Percentiles rank a stretch among this genome's conserved stretches.
phyloP scores from a whole-genome alignment of 2,329 filamentous ascomycete species.

The Colletotrichum spaethianum region DNA sequence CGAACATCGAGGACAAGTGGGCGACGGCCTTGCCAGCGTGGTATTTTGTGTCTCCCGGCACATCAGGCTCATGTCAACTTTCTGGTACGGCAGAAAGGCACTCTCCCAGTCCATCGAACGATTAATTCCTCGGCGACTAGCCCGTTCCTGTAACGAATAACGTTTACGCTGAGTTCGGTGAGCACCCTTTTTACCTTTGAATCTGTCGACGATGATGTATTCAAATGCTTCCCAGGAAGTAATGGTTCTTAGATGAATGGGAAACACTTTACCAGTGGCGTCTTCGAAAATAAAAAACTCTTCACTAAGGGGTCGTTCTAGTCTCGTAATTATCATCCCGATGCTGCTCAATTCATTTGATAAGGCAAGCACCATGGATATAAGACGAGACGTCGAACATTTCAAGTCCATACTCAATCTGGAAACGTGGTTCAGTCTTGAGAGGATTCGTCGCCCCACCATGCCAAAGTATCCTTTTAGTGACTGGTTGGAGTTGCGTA shows the following conservation, averaged over 20 bases:
- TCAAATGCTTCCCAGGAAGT: constrained; percentile 19
- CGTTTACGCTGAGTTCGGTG: not conserved
- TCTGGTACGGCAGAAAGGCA: not conserved
- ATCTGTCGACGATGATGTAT: not conserved
- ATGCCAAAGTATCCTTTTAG: not conserved
- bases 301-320: not conserved
- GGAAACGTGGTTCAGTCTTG: not conserved
- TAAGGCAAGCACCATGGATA: not conserved
- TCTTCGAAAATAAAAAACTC: not conserved
- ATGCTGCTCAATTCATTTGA: not conserved
- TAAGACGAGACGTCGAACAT: not conserved
- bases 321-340: not conserved
- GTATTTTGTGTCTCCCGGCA: not conserved
- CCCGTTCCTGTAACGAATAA: not conserved
- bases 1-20: not conserved
- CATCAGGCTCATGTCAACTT: constrained; percentile 1
- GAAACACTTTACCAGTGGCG: not conserved
- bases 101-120: not conserved
- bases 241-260: constrained; percentile 7
- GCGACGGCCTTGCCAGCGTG: not conserved
- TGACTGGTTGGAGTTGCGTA: not conserved
- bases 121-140: not conserved
- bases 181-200: not conserved
- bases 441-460: not conserved
- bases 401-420: not conserved